Evolutionary conservation across 371 early-diverging fungal genomes (phyloP).

Genomic region (Circinella umbellata): DNA sequence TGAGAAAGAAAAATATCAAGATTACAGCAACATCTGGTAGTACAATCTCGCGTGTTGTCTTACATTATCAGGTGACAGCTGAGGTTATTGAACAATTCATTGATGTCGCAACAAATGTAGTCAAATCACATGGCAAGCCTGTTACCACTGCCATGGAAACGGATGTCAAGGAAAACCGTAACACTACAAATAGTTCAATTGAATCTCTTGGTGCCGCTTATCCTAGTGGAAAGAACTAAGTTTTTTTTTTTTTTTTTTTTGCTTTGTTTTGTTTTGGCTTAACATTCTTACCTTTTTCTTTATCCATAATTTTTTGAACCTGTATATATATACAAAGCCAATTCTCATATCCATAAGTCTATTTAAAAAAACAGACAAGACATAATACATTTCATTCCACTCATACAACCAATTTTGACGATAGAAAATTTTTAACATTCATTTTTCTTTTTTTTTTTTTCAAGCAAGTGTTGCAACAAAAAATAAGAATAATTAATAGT

Average conservation of each 20-base stretch:
- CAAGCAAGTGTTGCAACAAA: too few species aligned
- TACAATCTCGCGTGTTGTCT: slow-evolving; percentile 63
- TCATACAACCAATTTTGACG: too few species aligned
- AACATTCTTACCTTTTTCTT: background rate
- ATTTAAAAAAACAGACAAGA: too few species aligned
- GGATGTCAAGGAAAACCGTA: background rate
- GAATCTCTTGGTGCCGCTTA: slow-evolving; percentile 1
- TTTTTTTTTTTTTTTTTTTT: background rate
- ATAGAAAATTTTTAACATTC: too few species aligned
- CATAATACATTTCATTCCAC: too few species aligned
- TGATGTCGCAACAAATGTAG: slow-evolving; percentile 25
- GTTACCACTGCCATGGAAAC: slow-evolving; percentile 4
- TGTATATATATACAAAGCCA: background rate
- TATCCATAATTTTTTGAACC: background rate
- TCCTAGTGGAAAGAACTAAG: slow-evolving; percentile 9
- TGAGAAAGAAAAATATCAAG: slow-evolving; percentile 56
- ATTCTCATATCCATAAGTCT: too few species aligned
- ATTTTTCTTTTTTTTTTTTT: too few species aligned
- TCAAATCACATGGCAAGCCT: slow-evolving; percentile 12
- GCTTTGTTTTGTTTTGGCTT: background rate
- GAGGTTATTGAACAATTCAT: slow-evolving; percentile 63
- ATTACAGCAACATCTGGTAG: slow-evolving; percentile 57
- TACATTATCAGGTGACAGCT: slow-evolving; percentile 75
- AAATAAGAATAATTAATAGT: too few species aligned
- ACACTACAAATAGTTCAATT: background rate